Evolutionary conservation across 768 basidiomycete genomes (phyloP).

Genomic region (Pulveroboletus ravenelii): DNA sequence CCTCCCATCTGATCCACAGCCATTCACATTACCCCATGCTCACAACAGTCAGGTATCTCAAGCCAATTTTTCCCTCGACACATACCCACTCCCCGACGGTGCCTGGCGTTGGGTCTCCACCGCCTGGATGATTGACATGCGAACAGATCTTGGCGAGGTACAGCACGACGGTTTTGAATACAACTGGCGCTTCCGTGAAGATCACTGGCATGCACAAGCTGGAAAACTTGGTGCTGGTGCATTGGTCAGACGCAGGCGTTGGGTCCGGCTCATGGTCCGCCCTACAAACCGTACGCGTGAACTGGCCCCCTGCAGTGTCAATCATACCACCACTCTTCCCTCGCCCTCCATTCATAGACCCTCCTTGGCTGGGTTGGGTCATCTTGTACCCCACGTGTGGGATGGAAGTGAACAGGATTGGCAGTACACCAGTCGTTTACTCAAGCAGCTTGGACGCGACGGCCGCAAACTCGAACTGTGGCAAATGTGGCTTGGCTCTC

Average conservation of each 20-base stretch:
- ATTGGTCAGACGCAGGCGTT: slow-evolving; percentile 75
- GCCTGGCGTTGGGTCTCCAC: slow-evolving; percentile 79
- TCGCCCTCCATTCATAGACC: slow-evolving; percentile 23
- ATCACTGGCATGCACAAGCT: slow-evolving; percentile 60
- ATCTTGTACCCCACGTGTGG: slow-evolving; percentile 46
- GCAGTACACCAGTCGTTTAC: slow-evolving; percentile 48
- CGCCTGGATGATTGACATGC: slow-evolving; percentile 88
- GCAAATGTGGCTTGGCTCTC: slow-evolving; percentile 60
- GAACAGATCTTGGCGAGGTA: slow-evolving; percentile 64
- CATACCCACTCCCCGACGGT: slow-evolving; percentile 75
- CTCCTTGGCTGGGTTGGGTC: slow-evolving; percentile 10
- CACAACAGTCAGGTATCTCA: slow-evolving; percentile 40
- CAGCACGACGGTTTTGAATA: slow-evolving; percentile 86
- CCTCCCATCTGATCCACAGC: slow-evolving; percentile 65
- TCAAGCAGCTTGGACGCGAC: slow-evolving; percentile 55
- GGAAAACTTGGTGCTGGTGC: slow-evolving; percentile 60
- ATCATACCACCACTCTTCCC: not conserved
- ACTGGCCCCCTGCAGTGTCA: not conserved
- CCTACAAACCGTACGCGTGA: slow-evolving; percentile 37
- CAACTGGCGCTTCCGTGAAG: slow-evolving; percentile 68
- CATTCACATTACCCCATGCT: slow-evolving; percentile 59
- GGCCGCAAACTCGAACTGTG: slow-evolving; percentile 76
- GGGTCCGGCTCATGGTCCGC: slow-evolving; percentile 81
- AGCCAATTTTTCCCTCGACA: slow-evolving; percentile 51
- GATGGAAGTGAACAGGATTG: slow-evolving; percentile 55